A percentile compares a stretch with the other conserved stretches of the same genome.
Evolutionary conservation across 2,329 filamentous ascomycete species (phyloP).

Genomic region (Dothistroma septosporum): DNA sequence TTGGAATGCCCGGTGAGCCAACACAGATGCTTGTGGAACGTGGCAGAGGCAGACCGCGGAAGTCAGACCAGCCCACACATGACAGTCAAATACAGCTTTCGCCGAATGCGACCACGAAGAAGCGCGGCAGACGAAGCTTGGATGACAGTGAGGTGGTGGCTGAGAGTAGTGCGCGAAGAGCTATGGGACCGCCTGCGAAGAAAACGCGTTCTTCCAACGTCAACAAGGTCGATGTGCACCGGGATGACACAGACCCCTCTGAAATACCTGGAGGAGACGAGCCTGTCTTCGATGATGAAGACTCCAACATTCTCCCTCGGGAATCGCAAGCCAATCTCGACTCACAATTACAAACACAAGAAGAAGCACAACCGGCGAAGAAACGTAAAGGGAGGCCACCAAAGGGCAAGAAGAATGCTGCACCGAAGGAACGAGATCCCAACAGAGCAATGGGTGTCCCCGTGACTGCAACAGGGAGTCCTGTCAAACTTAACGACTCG

Average conservation of each 20-base stretch:
- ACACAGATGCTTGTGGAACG: conserved; percentile 7
- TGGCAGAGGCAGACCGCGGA: conserved; percentile 19
- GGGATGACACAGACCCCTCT: conserved; percentile 15
- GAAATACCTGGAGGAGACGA: conserved; percentile 13
- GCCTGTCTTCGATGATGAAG: conserved; percentile 12
- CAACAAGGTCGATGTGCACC: conserved; percentile 7
- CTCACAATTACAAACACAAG: conserved; percentile 13
- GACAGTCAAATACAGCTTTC: conserved; percentile 14
- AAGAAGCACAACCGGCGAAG: conserved; percentile 10
- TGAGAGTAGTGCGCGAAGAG: conserved; percentile 7
- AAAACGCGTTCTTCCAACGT: conserved; percentile 20
- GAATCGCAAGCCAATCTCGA: conserved; percentile 15
- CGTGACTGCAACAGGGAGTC: conserved; percentile 20
- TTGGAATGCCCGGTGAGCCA: not conserved
- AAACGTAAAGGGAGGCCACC: conserved; percentile 12
- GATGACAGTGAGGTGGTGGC: conserved; percentile 10
- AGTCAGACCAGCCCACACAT: conserved; percentile 19
- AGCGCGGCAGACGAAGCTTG: conserved; percentile 19
- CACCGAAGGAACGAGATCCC: conserved; percentile 21
- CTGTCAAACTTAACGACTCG: conserved; percentile 20
- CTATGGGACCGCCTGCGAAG: conserved; percentile 12
- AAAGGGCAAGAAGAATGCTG: conserved; percentile 19
- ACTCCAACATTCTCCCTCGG: conserved; percentile 12
- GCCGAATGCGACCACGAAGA: conserved; percentile 11
- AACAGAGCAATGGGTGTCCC: conserved; percentile 14